Percentiles rank a stretch among this genome's conserved stretches.
Conservation (phyloP, 805 yeast species). For the Ogataea trehalophila region DNA sequence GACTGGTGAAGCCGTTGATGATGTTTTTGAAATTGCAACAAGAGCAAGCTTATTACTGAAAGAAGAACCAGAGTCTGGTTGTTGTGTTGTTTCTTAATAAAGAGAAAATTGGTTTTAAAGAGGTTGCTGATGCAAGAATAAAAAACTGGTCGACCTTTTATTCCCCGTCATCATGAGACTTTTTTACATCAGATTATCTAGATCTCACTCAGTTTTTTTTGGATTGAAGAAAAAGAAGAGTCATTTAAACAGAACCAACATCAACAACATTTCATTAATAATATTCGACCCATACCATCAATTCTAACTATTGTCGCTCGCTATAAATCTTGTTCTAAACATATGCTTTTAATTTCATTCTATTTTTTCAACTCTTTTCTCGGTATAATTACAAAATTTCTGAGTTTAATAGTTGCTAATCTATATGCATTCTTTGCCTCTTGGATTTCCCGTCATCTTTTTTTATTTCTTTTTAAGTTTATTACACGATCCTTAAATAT, state of each 20-base stretch:
- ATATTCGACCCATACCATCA: neutral
- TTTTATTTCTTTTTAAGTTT: neutral
- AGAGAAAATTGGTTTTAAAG: no score
- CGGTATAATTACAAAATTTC: neutral
- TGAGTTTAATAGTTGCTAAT: neutral
- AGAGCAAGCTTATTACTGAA: slow-evolving; percentile 67
- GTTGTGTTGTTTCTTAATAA: slow-evolving; percentile 34
- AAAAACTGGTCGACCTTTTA: no score
- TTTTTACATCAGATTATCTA: no score
- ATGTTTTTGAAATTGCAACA: slow-evolving; percentile 87
- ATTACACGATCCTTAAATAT: neutral
- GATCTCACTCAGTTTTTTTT: no score
- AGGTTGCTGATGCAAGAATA: no score
- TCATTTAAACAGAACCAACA: neutral
- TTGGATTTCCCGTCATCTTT: neutral
- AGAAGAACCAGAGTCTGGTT: slow-evolving; percentile 38
- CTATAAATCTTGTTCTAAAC: neutral
- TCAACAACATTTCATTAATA: neutral
- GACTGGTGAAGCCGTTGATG: slow-evolving; percentile 94
- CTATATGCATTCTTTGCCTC: neutral
- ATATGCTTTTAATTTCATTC: no score
- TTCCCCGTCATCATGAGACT: no score
- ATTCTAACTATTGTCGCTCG: slow-evolving; percentile 6
- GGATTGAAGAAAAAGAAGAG: neutral
- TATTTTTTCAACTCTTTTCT: neutral